Conservation (phyloP, 805 yeast genomes). For the Suhomyces emberorum region DNA sequence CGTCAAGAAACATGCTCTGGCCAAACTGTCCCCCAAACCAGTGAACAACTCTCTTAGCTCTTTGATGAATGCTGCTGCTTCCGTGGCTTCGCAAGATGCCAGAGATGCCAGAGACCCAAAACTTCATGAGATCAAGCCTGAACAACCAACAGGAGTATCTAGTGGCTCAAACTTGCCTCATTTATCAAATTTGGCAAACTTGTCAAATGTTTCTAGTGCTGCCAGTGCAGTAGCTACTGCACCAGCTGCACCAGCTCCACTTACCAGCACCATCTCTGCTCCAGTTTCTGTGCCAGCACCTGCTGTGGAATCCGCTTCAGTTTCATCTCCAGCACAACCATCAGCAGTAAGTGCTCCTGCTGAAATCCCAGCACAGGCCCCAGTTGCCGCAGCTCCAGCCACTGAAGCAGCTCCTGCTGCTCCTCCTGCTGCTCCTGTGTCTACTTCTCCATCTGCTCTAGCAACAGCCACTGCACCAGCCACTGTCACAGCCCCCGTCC, state of each 20-base stretch:
- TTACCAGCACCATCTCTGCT: slow-evolving; percentile 1
- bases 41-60: slow-evolving; percentile 20
- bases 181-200: too few relatives aligned
- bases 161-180: too few relatives aligned
- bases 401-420: slow-evolving; percentile 7
- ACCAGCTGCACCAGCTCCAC: background rate
- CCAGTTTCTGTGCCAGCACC: slow-evolving; percentile 7
- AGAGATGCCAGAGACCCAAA: slow-evolving; percentile 4
- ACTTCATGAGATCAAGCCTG: slow-evolving; percentile 1
- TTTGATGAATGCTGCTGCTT: slow-evolving; percentile 28
- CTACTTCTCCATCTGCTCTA: slow-evolving; percentile 7
- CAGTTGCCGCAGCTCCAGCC: slow-evolving; percentile 2
- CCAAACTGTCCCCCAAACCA: slow-evolving; percentile 7
- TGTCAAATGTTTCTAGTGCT: slow-evolving; percentile 1
- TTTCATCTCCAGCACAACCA: background rate
- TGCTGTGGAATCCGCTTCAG: slow-evolving; percentile 7
- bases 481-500: slow-evolving; percentile 5
- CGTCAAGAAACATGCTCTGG: slow-evolving; percentile 16
- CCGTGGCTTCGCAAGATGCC: slow-evolving; percentile 15
- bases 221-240: slow-evolving; percentile 2
- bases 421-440: slow-evolving; percentile 2
- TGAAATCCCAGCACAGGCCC: slow-evolving; percentile 3
- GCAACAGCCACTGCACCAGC: slow-evolving; percentile 6
- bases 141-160: too few relatives aligned
- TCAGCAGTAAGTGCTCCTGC: slow-evolving; percentile 4